Evolutionary conservation across 2,329 filamentous ascomycete species (phyloP), one percentile per base, ranked within the genome.

Genomic region (Aureobasidium melanogenum): DNA sequence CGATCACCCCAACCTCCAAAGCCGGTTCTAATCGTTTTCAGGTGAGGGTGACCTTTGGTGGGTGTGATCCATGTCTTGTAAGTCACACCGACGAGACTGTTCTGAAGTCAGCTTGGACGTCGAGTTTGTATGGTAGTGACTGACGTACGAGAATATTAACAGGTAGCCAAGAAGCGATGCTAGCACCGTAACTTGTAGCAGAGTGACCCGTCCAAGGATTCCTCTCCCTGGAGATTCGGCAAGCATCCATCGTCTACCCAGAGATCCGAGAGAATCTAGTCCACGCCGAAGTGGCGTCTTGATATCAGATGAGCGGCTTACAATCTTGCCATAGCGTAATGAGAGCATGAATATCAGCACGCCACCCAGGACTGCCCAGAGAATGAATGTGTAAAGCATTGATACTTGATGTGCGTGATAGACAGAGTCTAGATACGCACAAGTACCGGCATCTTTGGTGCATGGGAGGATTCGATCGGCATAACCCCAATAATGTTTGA

Each of bases 11-110:
- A 91, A 0, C 85, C 83, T 0, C 88, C 87, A 0, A 91, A 75
- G 4, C 81, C 80, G 5, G 81, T 83, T 9, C 88, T 82, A 0
- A 81, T 89, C 70, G 88, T 89, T 73, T 82, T 79, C 0, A 84
- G 69, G 32, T 76, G 77, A 0, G 79, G 78, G 36, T 72, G 74
- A 15, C 76, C 76, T 69, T 84, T 83, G 56, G 89, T 81, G 0
- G 88, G 88, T 0, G 87, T 89, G 9, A 87, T 71, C 88, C 88
- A 91, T 12, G 74, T 86, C 44, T 80, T 78, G 73, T 89, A 91
- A 9, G 78, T 73, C 62, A 90, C 86, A 34, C 87, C 88, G 14
- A 86, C 79, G 52, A 91, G 72, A 5, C 74, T 74, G 14, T 41
- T 44, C 5, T 44, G 24, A 5, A 3, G n/a, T 56, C 36, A 54